Percentiles rank a stretch among this genome's conserved stretches.
Evolutionary conservation across 371 early-diverging fungal species (phyloP).

Genomic region (Rhizomucor miehei): DNA sequence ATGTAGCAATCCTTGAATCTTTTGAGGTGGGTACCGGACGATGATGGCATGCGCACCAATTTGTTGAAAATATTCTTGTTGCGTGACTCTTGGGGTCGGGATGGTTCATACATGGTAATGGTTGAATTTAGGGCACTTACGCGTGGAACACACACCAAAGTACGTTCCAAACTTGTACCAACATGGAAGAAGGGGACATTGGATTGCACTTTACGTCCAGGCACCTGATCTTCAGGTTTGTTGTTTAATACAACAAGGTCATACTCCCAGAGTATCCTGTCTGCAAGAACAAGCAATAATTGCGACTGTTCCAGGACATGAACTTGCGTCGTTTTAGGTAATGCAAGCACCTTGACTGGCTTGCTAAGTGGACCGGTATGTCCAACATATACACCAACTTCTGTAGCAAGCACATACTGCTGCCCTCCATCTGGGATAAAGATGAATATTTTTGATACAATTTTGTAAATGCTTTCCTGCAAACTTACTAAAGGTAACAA

Average conservation of each 20-base stretch:
- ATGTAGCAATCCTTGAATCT: constrained; percentile 41
- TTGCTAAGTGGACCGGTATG: constrained; percentile 21
- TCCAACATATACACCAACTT: constrained; percentile 44
- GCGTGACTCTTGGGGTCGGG: constrained; percentile 13
- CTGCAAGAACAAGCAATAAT: constrained; percentile 36
- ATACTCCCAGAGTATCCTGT: constrained; percentile 38
- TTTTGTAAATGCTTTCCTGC: too few species aligned
- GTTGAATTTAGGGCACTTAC: constrained; percentile 28
- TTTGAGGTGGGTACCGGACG: constrained; percentile 22
- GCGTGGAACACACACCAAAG: constrained; percentile 39
- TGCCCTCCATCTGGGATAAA: constrained; percentile 28
- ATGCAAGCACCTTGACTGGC: constrained; percentile 30
- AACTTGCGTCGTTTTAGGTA: constrained; percentile 32
- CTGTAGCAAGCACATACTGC: constrained; percentile 40
- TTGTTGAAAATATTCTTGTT: constrained; percentile 12
- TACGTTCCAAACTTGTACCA: constrained; percentile 29
- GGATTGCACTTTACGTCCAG: constrained; percentile 27
- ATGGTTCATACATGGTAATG: constrained; percentile 28
- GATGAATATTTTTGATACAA: neutral
- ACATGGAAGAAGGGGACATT: constrained; percentile 43
- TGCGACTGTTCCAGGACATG: constrained; percentile 37
- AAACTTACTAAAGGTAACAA: constrained; percentile 42
- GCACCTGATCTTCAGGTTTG: constrained; percentile 29
- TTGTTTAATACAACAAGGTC: constrained; percentile 31
- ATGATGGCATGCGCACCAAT: constrained; percentile 6